Evolutionary conservation across 2,329 filamentous ascomycete genomes (phyloP).

Genomic region (Bipolaris sorokiniana): DNA sequence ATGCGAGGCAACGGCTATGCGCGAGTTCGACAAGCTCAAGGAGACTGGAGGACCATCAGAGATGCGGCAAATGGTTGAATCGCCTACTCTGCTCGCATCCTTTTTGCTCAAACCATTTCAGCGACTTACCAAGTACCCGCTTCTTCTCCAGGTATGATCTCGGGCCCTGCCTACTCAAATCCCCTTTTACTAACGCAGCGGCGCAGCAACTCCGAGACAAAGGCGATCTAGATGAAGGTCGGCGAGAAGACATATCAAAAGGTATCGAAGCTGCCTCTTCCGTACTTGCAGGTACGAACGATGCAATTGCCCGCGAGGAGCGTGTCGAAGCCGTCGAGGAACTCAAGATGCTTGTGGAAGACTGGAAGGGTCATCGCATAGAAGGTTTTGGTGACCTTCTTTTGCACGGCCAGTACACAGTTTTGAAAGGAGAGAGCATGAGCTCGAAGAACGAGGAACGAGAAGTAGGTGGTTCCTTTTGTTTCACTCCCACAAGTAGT

Average conservation of each 20-base stretch:
- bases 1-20: conserved; percentile 81
- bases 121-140: conserved; percentile 89
- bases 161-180: background rate
- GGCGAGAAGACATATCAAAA: conserved; percentile 72
- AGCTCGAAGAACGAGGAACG: conserved; percentile 82
- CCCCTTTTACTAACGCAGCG: conserved; percentile 12
- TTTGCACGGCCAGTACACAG: conserved; percentile 87
- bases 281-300: conserved; percentile 84
- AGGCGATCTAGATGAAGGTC: conserved; percentile 71
- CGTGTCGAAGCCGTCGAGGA: conserved; percentile 84
- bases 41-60: conserved; percentile 68
- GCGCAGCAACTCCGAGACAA: conserved; percentile 83
- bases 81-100: conserved; percentile 85
- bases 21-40: conserved; percentile 85
- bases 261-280: conserved; percentile 84
- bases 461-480: conserved; percentile 66
- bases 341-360: conserved; percentile 81
- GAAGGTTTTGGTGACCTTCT: conserved; percentile 91
- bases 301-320: conserved; percentile 87
- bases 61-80: conserved; percentile 76
- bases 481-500: conserved; percentile 4
- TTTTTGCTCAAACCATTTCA: conserved; percentile 98
- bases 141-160: conserved; percentile 75
- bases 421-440: conserved; percentile 79
- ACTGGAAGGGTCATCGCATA: conserved; percentile 94